These are phyloP conservation scores for Wickerhamiella azyma DNA, from an alignment of 805 yeast species.

Conservation along the genomic window DNA sequence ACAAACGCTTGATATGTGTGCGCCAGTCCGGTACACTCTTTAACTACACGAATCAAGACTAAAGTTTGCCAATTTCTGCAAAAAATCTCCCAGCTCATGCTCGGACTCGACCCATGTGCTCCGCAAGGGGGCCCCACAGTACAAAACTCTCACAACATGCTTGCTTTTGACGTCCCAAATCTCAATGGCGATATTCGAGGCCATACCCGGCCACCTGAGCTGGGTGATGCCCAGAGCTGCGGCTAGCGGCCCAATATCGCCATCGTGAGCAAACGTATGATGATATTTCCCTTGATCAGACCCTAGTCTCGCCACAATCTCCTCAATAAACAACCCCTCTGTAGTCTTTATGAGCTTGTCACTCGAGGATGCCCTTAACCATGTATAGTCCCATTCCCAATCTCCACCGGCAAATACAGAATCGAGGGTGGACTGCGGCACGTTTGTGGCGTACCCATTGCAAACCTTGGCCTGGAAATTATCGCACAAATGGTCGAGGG, in stretches of 20 bases:
- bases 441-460: conserved; percentile 26
- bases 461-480: conserved; percentile 31
- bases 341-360: conserved; percentile 26
- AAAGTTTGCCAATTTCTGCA: neutral
- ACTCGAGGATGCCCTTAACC: conserved; percentile 25
- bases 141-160: conserved; percentile 27
- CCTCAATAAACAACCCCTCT: conserved; percentile 30
- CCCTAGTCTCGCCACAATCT: conserved; percentile 24
- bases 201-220: conserved; percentile 38
- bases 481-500: conserved; percentile 33
- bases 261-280: conserved; percentile 35
- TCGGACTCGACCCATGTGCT: conserved; percentile 4
- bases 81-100: conserved; percentile 1
- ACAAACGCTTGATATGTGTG: conserved; percentile 8
- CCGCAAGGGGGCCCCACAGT: conserved; percentile 24
- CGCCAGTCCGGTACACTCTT: no score
- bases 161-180: conserved; percentile 23
- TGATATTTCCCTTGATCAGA: conserved; percentile 24
- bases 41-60: neutral
- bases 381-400: conserved; percentile 33
- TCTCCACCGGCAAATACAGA: conserved; percentile 33
- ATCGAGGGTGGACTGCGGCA: conserved; percentile 23
- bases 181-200: conserved; percentile 32
- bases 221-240: conserved; percentile 26
- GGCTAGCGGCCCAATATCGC: conserved; percentile 29